Conservation (phyloP, 768 basidiomycete species). For the Calocera viscosa region DNA sequence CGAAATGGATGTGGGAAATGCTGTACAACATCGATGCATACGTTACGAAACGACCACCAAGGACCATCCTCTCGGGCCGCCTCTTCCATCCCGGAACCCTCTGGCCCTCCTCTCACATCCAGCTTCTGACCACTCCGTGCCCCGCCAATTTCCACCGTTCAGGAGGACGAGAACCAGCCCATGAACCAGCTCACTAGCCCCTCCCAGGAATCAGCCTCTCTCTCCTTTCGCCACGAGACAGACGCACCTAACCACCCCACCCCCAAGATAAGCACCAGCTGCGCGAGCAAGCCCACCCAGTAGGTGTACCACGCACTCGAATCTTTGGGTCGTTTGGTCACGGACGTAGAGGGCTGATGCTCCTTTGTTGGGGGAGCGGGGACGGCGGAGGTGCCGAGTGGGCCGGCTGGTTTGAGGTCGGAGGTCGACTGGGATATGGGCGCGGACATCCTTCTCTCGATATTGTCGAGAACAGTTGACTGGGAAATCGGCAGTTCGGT, state of each 20-base stretch:
- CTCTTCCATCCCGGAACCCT: too few species aligned
- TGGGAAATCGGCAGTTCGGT: not conserved
- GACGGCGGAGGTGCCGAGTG: not conserved
- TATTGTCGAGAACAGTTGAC: not conserved
- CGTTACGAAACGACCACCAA: too few species aligned
- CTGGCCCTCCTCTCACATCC: too few species aligned
- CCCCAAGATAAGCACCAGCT: not conserved
- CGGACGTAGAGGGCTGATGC: not conserved
- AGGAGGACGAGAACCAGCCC: slow-evolving; percentile 13
- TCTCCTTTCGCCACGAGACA: too few species aligned
- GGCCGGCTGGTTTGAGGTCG: not conserved
- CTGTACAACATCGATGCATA: too few species aligned
- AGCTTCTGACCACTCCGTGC: too few species aligned
- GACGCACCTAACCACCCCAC: not conserved
- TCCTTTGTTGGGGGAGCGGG: not conserved
- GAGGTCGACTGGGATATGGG: not conserved
- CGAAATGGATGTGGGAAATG: too few species aligned
- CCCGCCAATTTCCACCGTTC: too few species aligned
- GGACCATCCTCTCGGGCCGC: too few species aligned
- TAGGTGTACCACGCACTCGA: not conserved
- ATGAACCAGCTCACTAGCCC: not conserved
- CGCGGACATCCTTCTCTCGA: not conserved
- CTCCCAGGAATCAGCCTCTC: not conserved
- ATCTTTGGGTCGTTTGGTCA: not conserved
- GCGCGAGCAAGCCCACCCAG: not conserved